Evolutionary conservation across 768 basidiomycete species (phyloP), one percentile per base, ranked within the genome.

Genomic region (Suillus hirtellus): DNA sequence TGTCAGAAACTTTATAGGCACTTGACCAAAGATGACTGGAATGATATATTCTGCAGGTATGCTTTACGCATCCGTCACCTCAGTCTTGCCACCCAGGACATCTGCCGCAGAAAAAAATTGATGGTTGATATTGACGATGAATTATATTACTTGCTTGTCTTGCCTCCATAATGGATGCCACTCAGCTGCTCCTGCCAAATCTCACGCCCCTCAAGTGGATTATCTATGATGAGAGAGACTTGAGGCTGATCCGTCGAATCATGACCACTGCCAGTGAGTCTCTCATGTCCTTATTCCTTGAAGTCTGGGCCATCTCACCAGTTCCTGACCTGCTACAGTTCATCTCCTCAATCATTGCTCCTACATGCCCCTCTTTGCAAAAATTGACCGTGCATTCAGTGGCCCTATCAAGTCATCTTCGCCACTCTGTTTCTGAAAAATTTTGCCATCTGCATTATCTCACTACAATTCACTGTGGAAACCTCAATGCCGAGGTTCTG

Each of bases 401-500:
- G 10, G 52, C 52, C 52, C 52, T 34, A n/a, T 24, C 55, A 38
- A 38, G 8, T 38, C 27, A 27, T 59, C 47, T 24, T 40, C 9
- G 19, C 5, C 3, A 31, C 31, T 38, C 46, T 8, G 34, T 38
- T 38, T 70, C 38, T 38, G 35, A 27, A 53, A 37, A 53, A 19
- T 7, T 61, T 38, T 21, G 21, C 10, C 35, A 37, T 21, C 37
- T 61, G 34, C 52, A 58, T 24, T 21, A 59, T 37, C 60, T 61
- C 27, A 55, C 50, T 35, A 17, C 60, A 55, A 19, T 61, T 10
- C 37, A 55, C 10, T 56, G 46, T 21, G 49, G 37, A 17, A 10
- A 17, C 17, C 46, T 74, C 24, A 61, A 72, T 40, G 72, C 67
- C 42, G 53, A 55, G 1, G 70, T 67, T 37, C 62, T 73, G 54